Conservation (phyloP, 768 basidiomycete species). For the Tricholoma sp. region DNA sequence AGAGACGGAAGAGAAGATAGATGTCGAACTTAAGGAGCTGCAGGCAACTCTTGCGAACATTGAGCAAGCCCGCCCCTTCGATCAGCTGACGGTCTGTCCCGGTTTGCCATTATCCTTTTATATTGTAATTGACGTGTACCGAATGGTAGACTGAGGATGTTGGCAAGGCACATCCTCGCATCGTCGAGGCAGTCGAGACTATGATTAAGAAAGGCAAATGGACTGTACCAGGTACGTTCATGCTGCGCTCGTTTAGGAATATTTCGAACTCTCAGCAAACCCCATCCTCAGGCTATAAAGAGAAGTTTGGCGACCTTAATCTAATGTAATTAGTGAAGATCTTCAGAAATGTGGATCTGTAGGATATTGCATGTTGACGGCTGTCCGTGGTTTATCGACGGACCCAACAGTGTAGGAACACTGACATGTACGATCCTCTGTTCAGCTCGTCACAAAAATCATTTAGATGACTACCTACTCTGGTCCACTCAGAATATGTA, state of each 20-base stretch:
- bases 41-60: conserved; percentile 95
- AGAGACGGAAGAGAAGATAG: conserved; percentile 87
- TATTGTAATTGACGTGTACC: conserved; percentile 2
- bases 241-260: neutral
- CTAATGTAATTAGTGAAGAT: conserved; percentile 58
- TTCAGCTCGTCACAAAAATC: too few species aligned
- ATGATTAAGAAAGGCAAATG: conserved; percentile 99
- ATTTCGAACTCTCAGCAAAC: neutral
- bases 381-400: too few species aligned
- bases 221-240: conserved; percentile 81
- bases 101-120: neutral
- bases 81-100: conserved; percentile 77
- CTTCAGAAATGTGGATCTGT: neutral
- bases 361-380: too few species aligned
- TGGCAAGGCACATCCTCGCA: conserved; percentile 87
- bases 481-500: too few species aligned
- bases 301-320: conserved; percentile 95
- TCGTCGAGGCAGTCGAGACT: conserved; percentile 84
- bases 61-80: conserved; percentile 94
- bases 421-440: neutral
- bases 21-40: conserved; percentile 85
- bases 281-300: conserved; percentile 66
- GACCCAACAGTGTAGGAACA: too few species aligned
- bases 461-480: too few species aligned
- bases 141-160: conserved; percentile 74